Evolutionary conservation across 2,329 filamentous ascomycete genomes (phyloP), one percentile per base, ranked within the genome.

Genomic region (Anthostomella pinea): DNA sequence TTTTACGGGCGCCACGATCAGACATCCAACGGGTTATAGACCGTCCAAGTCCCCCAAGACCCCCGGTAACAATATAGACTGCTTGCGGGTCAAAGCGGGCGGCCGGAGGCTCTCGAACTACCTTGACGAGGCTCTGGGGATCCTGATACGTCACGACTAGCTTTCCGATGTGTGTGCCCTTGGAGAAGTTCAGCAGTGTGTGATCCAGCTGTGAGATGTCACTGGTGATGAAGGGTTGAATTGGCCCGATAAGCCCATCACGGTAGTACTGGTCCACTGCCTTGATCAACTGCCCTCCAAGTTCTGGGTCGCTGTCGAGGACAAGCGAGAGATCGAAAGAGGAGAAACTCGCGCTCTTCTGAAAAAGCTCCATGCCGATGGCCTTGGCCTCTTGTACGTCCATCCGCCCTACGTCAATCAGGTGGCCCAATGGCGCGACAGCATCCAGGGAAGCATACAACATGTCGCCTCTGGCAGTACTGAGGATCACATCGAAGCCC

Each of bases 101-200:
- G 3, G n/a, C 16, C 3, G 28, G 30, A n/a, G 13, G 18, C 8
- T 10, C 4, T 2, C 22, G 27, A 9, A 22, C 22, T 35, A 41
- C 40, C 19, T 15, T 32, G 6, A 53, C 31, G 1, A 26, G 21
- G 3, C 32, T 22, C 2, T 43, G 15, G 5, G 44, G 29, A 28
- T 48, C 22, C 21, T 41, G 31, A 33, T 37, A 45, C 8, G 37
- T 33, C 5, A 49, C 39, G 4, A 54, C 48, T 2, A 52, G 23
- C 37, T 62, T 61, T 13, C 53, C 54, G n/a, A 53, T 37, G 22
- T 46, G 42, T 8, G 35, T 42, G 3, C 41, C 41, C 16, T 48
- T 46, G 5, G 48, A 47, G 22, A 51, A 46, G 2, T 17, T 22
- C 1, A 46, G 28, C 6, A 51, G 26, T 2, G 19, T 30, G 14